phyloP scores from a whole-genome alignment of 169 alveolate species.

The Cryptosporidium ryanae region DNA sequence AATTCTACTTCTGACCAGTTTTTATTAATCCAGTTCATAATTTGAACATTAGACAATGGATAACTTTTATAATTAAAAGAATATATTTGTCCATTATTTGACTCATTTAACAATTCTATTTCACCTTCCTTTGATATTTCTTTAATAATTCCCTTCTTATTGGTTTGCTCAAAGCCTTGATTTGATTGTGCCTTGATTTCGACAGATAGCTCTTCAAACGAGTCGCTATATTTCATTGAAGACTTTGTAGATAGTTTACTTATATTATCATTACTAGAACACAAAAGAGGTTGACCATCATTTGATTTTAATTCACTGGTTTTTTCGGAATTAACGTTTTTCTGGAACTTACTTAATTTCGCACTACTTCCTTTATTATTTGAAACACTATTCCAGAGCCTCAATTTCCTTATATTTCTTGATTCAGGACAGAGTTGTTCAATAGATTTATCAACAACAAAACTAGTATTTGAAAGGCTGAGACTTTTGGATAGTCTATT shows the following conservation, averaged over 20 bases:
- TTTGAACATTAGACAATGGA: slow-evolving; percentile 35
- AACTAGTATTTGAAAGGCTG: background rate
- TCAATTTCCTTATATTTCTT: background rate
- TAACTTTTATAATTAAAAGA: slow-evolving; percentile 54
- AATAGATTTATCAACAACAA: background rate
- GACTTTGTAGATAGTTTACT: background rate
- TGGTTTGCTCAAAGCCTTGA: background rate
- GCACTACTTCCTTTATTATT: slow-evolving; percentile 3
- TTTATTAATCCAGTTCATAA: slow-evolving; percentile 55
- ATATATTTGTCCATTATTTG: background rate
- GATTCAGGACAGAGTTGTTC: background rate
- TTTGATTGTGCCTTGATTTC: background rate
- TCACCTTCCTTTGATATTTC: background rate
- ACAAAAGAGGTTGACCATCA: slow-evolving; percentile 21
- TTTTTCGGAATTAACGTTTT: slow-evolving; percentile 17
- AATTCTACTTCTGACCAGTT: slow-evolving; percentile 43
- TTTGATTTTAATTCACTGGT: slow-evolving; percentile 34
- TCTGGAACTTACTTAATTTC: slow-evolving; percentile 10
- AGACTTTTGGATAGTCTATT: background rate
- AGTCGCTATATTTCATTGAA: background rate
- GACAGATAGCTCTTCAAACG: too few relatives aligned
- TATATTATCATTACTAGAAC: background rate
- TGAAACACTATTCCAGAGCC: background rate
- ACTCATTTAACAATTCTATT: background rate
- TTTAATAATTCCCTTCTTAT: background rate